Base-by-base conservation (phyloP, 345 rosid species). In the Rhodomyrtus tomentosa region DNA sequence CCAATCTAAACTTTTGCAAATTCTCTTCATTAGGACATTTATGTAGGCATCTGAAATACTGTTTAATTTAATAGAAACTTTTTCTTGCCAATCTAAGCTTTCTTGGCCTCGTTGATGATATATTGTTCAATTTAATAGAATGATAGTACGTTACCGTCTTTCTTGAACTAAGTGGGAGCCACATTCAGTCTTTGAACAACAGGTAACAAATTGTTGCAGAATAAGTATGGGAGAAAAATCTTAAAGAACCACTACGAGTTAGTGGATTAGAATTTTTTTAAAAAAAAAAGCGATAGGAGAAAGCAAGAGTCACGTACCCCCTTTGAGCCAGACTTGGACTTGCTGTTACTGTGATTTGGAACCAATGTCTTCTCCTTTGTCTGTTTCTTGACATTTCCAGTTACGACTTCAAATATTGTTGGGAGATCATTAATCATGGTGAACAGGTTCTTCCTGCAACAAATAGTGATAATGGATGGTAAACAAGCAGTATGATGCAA, bases 391-490 rank as follows among this genome's bases (percentile, higher is more conserved):
- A 85, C 91, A 83, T 48, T 80, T 87, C 96, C 96, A 81, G 91
- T 86, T 80, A 95, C 95, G 82, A 91, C 88, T 86, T 95, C 98
- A 83, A 89, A 93, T 87, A 95, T 82, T 52, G 98, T 94, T 45
- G 94, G 96, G 76, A 93, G 89, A 49, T 94, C 95, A 86, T 94
- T 94, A 50, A 95, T 92, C 95, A 93, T 92, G 54, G 62, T 85
- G 84, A 94, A 92, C 74, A 95, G 91, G 51, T 89, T 91, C 87
- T 92, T 92, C 92, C 98, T 95, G 91, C 84, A 88, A 58, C 62
- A 80, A 40, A 81, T 50, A 51, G 83, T 84, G 55, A 10, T 45
- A 29, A 68, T 8, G 38, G 21, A 59, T 14, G 45, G 45, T 18
- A 32, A 36, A 32, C 76, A 36, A 68, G 76, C 74, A 62, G 40